Evolutionary conservation across 2,329 filamentous ascomycete species (phyloP).

Genomic region (Aspergillus costaricaensis): DNA sequence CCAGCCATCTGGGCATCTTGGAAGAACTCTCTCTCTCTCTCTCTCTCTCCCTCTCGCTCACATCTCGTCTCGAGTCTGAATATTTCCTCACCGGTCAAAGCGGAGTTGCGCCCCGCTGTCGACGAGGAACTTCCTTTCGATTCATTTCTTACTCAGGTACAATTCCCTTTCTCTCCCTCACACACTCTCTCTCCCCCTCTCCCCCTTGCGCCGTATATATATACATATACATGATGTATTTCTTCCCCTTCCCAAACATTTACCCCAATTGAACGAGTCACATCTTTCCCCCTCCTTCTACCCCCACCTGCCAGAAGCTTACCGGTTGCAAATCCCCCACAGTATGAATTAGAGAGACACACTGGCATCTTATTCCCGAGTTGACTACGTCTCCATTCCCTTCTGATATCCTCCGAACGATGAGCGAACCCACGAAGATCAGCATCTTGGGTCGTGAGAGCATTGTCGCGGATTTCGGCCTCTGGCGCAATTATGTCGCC

Average conservation of each 20-base stretch:
- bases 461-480: conserved; percentile 87
- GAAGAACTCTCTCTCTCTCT: too few relatives aligned
- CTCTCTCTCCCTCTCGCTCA: too few relatives aligned
- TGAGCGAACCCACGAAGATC: conserved; percentile 62
- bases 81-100: background rate
- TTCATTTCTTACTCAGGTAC: background rate
- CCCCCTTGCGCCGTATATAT: too few relatives aligned
- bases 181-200: too few relatives aligned
- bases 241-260: too few relatives aligned
- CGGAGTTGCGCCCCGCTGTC: background rate
- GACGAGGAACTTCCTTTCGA: background rate
- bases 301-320: background rate
- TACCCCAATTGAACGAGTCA: too few relatives aligned
- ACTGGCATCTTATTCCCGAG: conserved; percentile 11
- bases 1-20: too few relatives aligned
- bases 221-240: too few relatives aligned
- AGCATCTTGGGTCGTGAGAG: conserved; percentile 84
- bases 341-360: conserved; percentile 22
- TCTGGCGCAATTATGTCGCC: conserved; percentile 82
- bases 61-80: background rate
- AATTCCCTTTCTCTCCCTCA: too few relatives aligned
- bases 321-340: conserved; percentile 1
- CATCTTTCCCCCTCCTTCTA: background rate
- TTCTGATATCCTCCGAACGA: conserved; percentile 20
- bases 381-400: conserved; percentile 13